Evolutionary conservation across 805 yeast genomes (phyloP).

Genomic region (Priceomyces haplophilus): DNA sequence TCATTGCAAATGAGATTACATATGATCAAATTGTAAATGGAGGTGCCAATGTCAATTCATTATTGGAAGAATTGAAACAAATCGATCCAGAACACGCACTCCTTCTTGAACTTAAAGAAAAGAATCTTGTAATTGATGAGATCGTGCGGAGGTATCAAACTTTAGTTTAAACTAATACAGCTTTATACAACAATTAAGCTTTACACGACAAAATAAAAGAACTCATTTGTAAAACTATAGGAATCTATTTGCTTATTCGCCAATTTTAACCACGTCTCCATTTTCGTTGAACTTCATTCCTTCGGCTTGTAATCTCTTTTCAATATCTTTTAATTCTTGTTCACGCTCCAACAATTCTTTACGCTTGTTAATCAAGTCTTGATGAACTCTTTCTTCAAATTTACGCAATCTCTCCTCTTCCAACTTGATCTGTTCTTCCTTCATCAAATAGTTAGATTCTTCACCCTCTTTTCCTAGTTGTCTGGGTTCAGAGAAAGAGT

Average conservation of each 20-base stretch:
- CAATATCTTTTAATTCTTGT: constrained; percentile 79
- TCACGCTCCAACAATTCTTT: constrained; percentile 83
- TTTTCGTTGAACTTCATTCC: constrained; percentile 43
- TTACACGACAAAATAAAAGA: not conserved
- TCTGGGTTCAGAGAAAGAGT: constrained; percentile 6
- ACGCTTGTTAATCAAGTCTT: constrained; percentile 75
- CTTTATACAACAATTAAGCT: not conserved
- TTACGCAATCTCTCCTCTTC: constrained; percentile 87
- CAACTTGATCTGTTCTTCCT: constrained; percentile 84
- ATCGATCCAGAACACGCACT: constrained; percentile 57
- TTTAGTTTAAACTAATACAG: constrained; percentile 2
- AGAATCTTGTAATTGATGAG: constrained; percentile 63
- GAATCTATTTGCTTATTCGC: constrained; percentile 9
- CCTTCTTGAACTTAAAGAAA: constrained; percentile 56
- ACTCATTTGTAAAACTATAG: not conserved
- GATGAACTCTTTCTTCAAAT: constrained; percentile 86
- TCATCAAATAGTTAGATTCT: constrained; percentile 41
- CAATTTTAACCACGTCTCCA: constrained; percentile 32
- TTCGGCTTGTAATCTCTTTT: constrained; percentile 61
- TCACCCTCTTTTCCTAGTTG: constrained; percentile 16
- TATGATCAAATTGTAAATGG: constrained; percentile 47
- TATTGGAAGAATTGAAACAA: constrained; percentile 44
- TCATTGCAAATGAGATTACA: constrained; percentile 64
- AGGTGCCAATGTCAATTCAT: constrained; percentile 43
- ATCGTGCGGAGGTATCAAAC: constrained; percentile 57